A percentile compares a stretch with the other conserved stretches of the same genome.
phyloP scores from a whole-genome alignment of 106 monocot genomes.

The Amphibolis antarctica region DNA sequence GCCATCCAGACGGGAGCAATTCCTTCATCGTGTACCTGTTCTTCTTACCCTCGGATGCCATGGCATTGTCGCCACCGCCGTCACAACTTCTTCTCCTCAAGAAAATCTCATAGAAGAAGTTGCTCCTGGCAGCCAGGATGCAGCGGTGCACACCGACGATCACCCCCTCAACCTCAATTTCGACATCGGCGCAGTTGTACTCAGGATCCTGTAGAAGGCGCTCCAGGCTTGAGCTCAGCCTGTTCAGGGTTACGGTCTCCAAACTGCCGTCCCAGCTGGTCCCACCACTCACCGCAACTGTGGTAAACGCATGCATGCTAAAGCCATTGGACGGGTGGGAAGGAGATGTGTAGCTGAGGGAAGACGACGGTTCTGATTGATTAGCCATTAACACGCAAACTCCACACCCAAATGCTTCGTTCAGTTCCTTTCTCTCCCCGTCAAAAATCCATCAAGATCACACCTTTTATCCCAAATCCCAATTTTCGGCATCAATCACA shows the following conservation, averaged over 20 bases:
- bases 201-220: slow-evolving; percentile 46
- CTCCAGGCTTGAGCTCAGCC: slow-evolving; percentile 67
- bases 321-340: slow-evolving; percentile 53
- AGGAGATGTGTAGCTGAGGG: slow-evolving; percentile 45
- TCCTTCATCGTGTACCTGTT: slow-evolving; percentile 42
- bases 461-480: not conserved
- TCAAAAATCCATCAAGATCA: not conserved
- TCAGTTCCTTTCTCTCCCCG: not conserved
- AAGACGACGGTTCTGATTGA: slow-evolving; percentile 28
- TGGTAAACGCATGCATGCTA: slow-evolving; percentile 1
- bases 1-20: slow-evolving; percentile 35
- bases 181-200: slow-evolving; percentile 83
- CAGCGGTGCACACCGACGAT: slow-evolving; percentile 70
- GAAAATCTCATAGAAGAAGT: slow-evolving; percentile 33
- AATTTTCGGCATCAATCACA: not conserved
- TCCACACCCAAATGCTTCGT: not conserved
- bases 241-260: slow-evolving; percentile 47
- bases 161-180: slow-evolving; percentile 43
- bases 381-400: slow-evolving; percentile 5
- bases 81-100: slow-evolving; percentile 1
- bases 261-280: slow-evolving; percentile 11
- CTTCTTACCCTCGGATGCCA: slow-evolving; percentile 25
- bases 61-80: not conserved
- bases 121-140: slow-evolving; percentile 63
- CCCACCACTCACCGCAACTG: not conserved